Evolutionary conservation across 148 eudicot genomes (phyloP).

Genomic region (Chenopodium suecicum): DNA sequence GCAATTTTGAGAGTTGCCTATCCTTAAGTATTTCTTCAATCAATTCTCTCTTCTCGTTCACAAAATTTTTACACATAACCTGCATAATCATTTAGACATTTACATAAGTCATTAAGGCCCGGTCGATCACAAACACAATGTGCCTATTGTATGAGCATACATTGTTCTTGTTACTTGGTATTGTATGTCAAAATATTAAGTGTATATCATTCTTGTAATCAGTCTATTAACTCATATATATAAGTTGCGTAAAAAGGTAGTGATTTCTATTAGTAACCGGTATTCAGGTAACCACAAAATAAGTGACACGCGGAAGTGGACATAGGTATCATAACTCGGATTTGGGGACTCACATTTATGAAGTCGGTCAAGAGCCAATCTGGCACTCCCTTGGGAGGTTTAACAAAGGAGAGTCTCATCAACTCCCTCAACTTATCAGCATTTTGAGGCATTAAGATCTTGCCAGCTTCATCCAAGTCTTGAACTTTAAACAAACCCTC

Average conservation of each 20-base stretch:
- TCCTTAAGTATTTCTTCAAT: slow-evolving; percentile 52
- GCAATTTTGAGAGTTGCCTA: slow-evolving; percentile 42
- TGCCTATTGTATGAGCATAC: neutral
- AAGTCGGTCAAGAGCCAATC: slow-evolving; percentile 65
- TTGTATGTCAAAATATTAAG: too few species aligned
- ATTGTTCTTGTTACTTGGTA: too few species aligned
- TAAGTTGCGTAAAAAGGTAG: too few species aligned
- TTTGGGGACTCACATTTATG: slow-evolving; percentile 45
- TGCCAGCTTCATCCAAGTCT: slow-evolving; percentile 65
- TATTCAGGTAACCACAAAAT: too few species aligned
- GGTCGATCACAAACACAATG: neutral
- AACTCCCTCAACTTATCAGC: slow-evolving; percentile 66
- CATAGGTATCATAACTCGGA: too few species aligned
- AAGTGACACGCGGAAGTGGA: neutral
- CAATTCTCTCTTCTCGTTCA: slow-evolving; percentile 60
- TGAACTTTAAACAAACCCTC: slow-evolving; percentile 63
- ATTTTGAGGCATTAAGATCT: slow-evolving; percentile 74
- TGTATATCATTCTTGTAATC: too few species aligned
- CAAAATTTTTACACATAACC: slow-evolving; percentile 66
- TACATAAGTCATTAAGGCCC: neutral
- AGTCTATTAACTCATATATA: too few species aligned
- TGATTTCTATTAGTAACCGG: too few species aligned
- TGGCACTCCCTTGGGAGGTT: slow-evolving; percentile 59
- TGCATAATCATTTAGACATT: slow-evolving; percentile 21
- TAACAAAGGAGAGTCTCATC: slow-evolving; percentile 58